Base-by-base conservation (phyloP, 345 rosid species). In the Arabidopsis thaliana region DNA sequence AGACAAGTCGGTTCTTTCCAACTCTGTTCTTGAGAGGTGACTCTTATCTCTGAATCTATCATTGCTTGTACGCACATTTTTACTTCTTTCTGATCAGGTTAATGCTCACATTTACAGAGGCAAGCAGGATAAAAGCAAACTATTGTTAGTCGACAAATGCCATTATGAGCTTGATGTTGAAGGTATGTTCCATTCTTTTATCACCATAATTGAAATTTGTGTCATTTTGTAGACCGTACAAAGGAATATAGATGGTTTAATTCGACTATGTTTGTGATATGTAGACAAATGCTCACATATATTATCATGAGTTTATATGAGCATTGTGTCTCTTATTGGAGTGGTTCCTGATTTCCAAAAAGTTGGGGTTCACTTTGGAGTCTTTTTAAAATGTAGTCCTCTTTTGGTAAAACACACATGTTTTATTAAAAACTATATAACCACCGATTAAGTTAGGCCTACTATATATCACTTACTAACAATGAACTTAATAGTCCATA, bases 1-100 rank as follows among this genome's bases (percentile, higher is more conserved):
- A 68, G 97, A 88, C 53, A 87, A 87, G 56, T 85, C 88, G 6
- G 90, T 90, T 48, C 10, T 7, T 48, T 46, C 24, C 51, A 6
- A 46, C 16, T 87, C 89, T 8, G 91, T 91, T 34, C 83, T 89
- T 7, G 83, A 83, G 67, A 89, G 93, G 93, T 87, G 72, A 28
- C 50, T 56, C 74, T 24, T 7, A 52, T 41, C 8, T 73, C 38
- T 65, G 6, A 9, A 40, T 59, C 34, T 33, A 23, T 38, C 76
- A 45, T 61, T 74, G 8, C 58, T 44, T 55, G 33, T 24, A 20
- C 37, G 20, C 45, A 50, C 37, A 46, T 4, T 74, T 63, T 46
- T n/a, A 24, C n/a, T 36, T 44, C 2, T 45, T 37, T 49, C 57
- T 59, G 8, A 24, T 37, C 8, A 59, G 25, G 5, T 51, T 50